Percentiles rank a stretch among this genome's conserved stretches.
phyloP scores from a whole-genome alignment of 352 stramenopile genomes.

The Phytophthora agathidicida region DNA sequence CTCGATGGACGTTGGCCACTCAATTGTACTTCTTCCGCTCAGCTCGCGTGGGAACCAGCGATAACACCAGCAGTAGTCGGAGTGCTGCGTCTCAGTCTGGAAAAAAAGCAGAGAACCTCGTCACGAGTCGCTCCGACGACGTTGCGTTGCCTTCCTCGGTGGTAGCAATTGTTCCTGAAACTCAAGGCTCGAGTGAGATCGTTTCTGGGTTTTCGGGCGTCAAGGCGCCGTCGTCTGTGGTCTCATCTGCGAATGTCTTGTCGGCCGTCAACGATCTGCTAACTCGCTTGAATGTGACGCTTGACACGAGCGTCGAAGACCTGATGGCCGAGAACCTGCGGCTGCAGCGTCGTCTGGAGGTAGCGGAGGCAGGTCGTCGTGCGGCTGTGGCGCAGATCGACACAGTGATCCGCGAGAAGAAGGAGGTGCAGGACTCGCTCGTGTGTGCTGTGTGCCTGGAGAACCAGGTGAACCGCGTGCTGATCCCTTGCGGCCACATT shows the following conservation, averaged over 20 bases:
- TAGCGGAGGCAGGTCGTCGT: constrained; percentile 67
- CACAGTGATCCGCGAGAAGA: constrained; percentile 70
- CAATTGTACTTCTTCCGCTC: constrained; percentile 82
- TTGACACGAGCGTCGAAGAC: constrained; percentile 71
- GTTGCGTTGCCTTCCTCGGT: constrained; percentile 28
- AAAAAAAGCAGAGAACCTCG: neutral
- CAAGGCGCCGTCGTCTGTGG: neutral
- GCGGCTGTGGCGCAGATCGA: constrained; percentile 70
- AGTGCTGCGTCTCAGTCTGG: neutral
- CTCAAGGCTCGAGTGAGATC: constrained; percentile 17
- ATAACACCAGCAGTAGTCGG: neutral
- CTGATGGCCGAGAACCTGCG: constrained; percentile 69
- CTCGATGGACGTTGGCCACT: constrained; percentile 51
- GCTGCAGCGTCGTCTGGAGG: constrained; percentile 63
- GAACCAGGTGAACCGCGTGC: constrained; percentile 79
- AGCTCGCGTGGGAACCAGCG: constrained; percentile 34
- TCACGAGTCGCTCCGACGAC: neutral
- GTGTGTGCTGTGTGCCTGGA: constrained; percentile 85
- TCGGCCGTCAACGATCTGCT: constrained; percentile 83
- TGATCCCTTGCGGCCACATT: constrained; percentile 86
- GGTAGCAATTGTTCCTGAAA: constrained; percentile 21
- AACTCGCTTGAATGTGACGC: constrained; percentile 67
- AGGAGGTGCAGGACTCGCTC: constrained; percentile 74
- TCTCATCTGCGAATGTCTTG: constrained; percentile 58
- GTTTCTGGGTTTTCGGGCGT: constrained; percentile 7